Evolutionary conservation across 1,284 basidiomycete species (phyloP).

Genomic region (Cryptococcus depauperatus): DNA sequence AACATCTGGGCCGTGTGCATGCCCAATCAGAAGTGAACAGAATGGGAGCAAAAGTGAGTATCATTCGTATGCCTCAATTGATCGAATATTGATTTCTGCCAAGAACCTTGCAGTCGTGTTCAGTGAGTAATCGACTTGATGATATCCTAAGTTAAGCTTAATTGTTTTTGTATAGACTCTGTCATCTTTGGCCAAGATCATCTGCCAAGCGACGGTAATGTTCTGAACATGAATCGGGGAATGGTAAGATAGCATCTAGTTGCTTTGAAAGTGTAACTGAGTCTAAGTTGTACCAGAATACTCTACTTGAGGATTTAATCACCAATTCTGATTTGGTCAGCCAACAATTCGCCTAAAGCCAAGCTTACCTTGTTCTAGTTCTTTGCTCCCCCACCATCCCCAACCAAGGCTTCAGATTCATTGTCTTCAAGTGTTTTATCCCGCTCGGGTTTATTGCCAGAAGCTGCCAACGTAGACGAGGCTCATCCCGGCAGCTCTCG

Average conservation of each 20-base stretch:
- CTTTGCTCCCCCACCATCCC: conserved; percentile 24
- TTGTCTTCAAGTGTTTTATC: conserved; percentile 28
- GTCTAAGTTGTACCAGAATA: conserved; percentile 53
- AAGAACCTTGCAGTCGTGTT: conserved; percentile 77
- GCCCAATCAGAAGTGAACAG: conserved; percentile 69
- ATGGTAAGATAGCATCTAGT: conserved; percentile 52
- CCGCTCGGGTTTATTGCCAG: conserved; percentile 22
- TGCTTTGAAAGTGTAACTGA: neutral
- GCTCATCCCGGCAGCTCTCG: conserved; percentile 26
- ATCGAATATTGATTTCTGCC: conserved; percentile 14
- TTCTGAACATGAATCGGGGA: conserved; percentile 59
- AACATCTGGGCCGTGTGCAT: conserved; percentile 75
- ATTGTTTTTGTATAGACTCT: conserved; percentile 35
- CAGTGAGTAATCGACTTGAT: conserved; percentile 4
- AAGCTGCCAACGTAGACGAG: conserved; percentile 19
- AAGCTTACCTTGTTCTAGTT: neutral
- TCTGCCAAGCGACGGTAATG: conserved; percentile 61
- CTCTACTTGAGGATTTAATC: conserved; percentile 80
- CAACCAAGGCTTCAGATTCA: conserved; percentile 19
- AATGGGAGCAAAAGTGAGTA: conserved; percentile 70
- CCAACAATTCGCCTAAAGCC: neutral
- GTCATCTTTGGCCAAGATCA: conserved; percentile 88
- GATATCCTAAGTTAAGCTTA: neutral
- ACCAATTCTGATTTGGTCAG: conserved; percentile 50
- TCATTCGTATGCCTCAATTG: too few species aligned